A percentile compares a stretch with the other conserved stretches of the same genome.
Conservation (phyloP, 73 alveolate species). For the Paramecium biaurelia region DNA sequence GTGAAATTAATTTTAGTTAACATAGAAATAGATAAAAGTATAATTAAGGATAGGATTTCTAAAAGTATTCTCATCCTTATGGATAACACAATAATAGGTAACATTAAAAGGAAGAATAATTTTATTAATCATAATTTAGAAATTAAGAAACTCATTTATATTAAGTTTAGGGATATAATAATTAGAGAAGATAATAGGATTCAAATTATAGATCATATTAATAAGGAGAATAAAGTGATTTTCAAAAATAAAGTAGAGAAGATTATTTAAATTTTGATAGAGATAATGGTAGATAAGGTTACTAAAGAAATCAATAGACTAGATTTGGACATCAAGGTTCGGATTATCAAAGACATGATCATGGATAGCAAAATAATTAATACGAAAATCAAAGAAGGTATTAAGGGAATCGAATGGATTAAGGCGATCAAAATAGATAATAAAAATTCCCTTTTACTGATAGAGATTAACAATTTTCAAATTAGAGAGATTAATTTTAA, state of each 20-base stretch:
- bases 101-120: not conserved
- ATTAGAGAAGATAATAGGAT: not conserved
- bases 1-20: not conserved
- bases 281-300: not conserved
- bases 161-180: not conserved
- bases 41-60: not conserved
- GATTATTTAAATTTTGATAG: not conserved
- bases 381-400: not conserved
- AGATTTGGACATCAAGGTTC: not conserved
- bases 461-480: not conserved
- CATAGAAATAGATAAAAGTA: not conserved
- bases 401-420: not conserved
- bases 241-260: not conserved
- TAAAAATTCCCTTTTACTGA: not conserved
- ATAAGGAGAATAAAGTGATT: not conserved
- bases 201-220: not conserved
- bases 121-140: not conserved
- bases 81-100: not conserved
- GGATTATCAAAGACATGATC: not conserved
- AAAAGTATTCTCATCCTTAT: not conserved
- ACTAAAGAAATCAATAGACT: not conserved
- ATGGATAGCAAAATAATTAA: not conserved
- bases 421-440: not conserved
- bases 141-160: not conserved
- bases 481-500: not conserved